Evolutionary conservation across 2,329 filamentous ascomycete genomes (phyloP).

Genomic region (Penicillium sp.): DNA sequence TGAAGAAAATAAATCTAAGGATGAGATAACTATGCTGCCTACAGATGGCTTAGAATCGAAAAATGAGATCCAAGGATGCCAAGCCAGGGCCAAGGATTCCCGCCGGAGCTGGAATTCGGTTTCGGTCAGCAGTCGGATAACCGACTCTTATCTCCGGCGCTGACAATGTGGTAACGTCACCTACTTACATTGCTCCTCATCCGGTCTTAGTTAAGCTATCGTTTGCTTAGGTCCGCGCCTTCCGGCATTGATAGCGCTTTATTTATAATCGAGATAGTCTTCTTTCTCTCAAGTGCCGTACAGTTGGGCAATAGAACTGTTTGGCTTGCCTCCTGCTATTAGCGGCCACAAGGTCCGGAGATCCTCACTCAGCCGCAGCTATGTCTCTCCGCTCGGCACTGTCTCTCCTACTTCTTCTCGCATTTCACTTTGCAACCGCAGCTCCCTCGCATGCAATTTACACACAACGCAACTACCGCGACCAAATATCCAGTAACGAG

Average conservation of each 20-base stretch:
- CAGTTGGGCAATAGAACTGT: background rate
- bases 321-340: background rate
- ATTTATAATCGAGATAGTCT: background rate
- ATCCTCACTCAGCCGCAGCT: background rate
- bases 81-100: background rate
- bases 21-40: background rate
- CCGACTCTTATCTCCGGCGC: background rate
- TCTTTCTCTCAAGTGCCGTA: background rate
- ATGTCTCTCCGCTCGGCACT: background rate
- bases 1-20: background rate
- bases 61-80: background rate
- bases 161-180: background rate
- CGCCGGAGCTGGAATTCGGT: background rate
- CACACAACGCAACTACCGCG: background rate
- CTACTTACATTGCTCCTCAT: background rate
- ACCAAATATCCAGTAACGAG: background rate
- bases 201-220: background rate
- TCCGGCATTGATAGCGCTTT: background rate
- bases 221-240: background rate
- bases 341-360: background rate
- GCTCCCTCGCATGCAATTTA: background rate
- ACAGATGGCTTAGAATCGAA: background rate
- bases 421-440: background rate
- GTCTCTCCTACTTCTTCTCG: background rate
- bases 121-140: background rate